Base-by-base conservation (phyloP, 2,329 filamentous ascomycete species). In the Pseudogymnoascus sp. region DNA sequence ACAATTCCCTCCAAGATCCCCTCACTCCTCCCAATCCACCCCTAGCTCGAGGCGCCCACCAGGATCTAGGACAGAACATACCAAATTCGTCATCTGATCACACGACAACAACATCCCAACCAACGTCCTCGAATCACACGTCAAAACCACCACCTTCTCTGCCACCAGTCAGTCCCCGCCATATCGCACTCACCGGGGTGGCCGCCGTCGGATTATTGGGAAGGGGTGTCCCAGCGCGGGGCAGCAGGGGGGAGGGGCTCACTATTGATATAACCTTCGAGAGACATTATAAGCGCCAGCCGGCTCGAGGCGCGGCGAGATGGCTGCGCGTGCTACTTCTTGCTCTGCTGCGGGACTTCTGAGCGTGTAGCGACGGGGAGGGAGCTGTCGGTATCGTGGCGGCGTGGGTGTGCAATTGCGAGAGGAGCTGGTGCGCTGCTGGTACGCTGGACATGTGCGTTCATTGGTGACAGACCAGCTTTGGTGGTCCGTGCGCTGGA, bases 121-220 rank as follows among this genome's bases (percentile, higher is more conserved):
- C 21, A 93, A 79, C 56, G 91, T 96, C 70, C 93, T 88, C 61
- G 93, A 94, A 77, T 97, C 94, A 69, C 91, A 89, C 28, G 94
- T 97, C 67, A 97, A 84, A 72, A 97, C 88, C 64, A 92, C 82
- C 70, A 97, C 91, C 76, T 91, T 95, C 77, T 96, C 94, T 97
- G 72, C 47, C 65, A 35, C 64, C 66, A 74, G 71, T 76, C 69
- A 76, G 73, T 73, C 69, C 66, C 23, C 59, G 62, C 66, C 68
- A 70, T 74, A 70, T 73, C 31, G 71, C 68, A 42, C 31, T 42
- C 18, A 4, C 33, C 4, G n/a, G 60, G 47, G 1, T 44, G 16
- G 3, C 14, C 5, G 23, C 56, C 65, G 67, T 71, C 66, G 66
- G 53, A 31, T 53, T n/a, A 33, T 16, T 12, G 23, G 33, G 25